A percentile compares a stretch with the other conserved stretches of the same genome.
These are phyloP conservation scores for Boletus pseudopeckii DNA, from an alignment of 768 basidiomycete species.

Conservation along the genomic window DNA sequence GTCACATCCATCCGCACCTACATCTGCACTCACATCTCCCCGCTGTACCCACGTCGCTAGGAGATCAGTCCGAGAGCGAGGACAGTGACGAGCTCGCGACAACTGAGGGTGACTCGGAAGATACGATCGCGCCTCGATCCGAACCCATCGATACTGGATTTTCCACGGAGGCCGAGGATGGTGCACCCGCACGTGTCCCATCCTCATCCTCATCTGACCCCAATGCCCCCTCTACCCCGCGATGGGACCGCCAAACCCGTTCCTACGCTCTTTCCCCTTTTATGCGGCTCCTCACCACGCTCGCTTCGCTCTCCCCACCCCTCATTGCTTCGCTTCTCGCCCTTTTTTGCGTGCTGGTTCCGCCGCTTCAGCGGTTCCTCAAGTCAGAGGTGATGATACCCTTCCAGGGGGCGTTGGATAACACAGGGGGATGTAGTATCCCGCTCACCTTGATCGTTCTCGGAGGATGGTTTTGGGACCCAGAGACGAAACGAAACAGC, in stretches of 20 bases:
- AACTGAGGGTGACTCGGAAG: constrained; percentile 22
- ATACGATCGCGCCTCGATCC: constrained; percentile 9
- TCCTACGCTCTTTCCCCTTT: background rate
- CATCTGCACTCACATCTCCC: constrained; percentile 18
- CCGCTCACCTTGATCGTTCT: constrained; percentile 89
- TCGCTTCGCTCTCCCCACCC: constrained; percentile 82
- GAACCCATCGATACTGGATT: constrained; percentile 10
- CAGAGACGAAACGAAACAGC: constrained; percentile 8
- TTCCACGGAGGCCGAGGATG: constrained; percentile 15
- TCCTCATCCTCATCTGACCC: background rate
- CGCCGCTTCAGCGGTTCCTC: constrained; percentile 69
- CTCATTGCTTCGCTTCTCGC: constrained; percentile 77
- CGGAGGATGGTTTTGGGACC: constrained; percentile 83
- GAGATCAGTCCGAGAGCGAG: constrained; percentile 28
- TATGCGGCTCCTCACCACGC: background rate
- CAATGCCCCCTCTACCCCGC: background rate
- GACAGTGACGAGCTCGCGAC: constrained; percentile 12
- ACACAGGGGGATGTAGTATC: constrained; percentile 75
- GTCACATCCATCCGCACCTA: background rate
- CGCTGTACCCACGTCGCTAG: constrained; percentile 19
- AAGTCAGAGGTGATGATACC: constrained; percentile 56
- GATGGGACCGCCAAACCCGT: background rate
- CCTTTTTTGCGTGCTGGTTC: constrained; percentile 72
- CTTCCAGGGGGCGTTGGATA: constrained; percentile 62
- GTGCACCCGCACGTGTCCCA: background rate